A percentile compares a stretch with the other conserved stretches of the same genome.
Conservation (phyloP, 2,329 filamentous ascomycete genomes). For the Pleurostoma richardsiae region DNA sequence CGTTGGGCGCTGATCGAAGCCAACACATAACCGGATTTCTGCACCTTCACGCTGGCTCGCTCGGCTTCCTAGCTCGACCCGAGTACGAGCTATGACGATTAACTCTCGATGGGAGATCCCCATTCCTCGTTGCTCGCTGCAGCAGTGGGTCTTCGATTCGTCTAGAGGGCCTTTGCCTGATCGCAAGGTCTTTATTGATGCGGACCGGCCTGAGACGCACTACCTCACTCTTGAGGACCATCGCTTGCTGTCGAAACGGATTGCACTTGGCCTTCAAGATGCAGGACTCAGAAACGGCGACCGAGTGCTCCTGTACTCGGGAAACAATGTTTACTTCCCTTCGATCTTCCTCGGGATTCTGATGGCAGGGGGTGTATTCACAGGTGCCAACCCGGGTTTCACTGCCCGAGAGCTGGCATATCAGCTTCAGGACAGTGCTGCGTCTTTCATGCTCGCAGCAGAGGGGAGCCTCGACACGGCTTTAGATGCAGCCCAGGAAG, state of each 20-base stretch:
- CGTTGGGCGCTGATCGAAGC: too few relatives aligned
- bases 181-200: conserved; percentile 53
- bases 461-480: conserved; percentile 56
- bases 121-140: conserved; percentile 44
- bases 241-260: conserved; percentile 65
- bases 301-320: conserved; percentile 67
- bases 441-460: conserved; percentile 62
- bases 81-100: conserved; percentile 33
- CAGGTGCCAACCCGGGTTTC: conserved; percentile 45
- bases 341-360: conserved; percentile 66
- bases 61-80: too few relatives aligned
- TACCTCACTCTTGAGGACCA: conserved; percentile 60
- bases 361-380: conserved; percentile 76
- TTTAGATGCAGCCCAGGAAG: conserved; percentile 57
- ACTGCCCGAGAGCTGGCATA: conserved; percentile 68
- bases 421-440: conserved; percentile 68
- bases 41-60: too few relatives aligned
- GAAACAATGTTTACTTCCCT: conserved; percentile 70
- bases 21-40: too few relatives aligned
- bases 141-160: conserved; percentile 51
- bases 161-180: conserved; percentile 35
- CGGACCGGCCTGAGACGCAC: conserved; percentile 60
- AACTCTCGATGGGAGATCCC: conserved; percentile 37
- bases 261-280: conserved; percentile 62
- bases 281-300: conserved; percentile 63